These are phyloP conservation scores for Boletus sp. DNA, from an alignment of 768 basidiomycete genomes.

Conservation along the genomic window DNA sequence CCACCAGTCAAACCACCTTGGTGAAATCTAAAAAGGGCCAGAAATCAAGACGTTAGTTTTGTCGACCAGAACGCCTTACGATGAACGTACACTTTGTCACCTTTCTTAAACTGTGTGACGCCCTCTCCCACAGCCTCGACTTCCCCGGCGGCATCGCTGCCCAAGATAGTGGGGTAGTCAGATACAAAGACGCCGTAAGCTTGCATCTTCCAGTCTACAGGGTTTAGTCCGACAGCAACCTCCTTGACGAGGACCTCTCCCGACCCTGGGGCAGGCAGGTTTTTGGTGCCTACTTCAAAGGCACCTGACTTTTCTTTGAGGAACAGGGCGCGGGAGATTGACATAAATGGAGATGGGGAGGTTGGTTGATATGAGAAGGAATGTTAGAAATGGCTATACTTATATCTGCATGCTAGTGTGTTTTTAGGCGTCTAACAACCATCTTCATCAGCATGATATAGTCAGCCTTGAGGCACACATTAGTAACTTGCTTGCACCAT, in stretches of 20 bases:
- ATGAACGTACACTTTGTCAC: slow-evolving; percentile 25
- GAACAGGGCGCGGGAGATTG: slow-evolving; percentile 14
- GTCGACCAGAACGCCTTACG: neutral
- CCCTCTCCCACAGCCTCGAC: slow-evolving; percentile 40
- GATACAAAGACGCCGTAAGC: neutral
- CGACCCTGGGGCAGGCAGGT: slow-evolving; percentile 32
- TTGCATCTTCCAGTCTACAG: slow-evolving; percentile 39
- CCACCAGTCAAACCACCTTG: slow-evolving; percentile 1
- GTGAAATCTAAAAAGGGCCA: slow-evolving; percentile 16
- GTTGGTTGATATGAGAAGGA: neutral
- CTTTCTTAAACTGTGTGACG: slow-evolving; percentile 37
- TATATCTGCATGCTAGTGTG: neutral
- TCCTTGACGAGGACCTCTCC: slow-evolving; percentile 46
- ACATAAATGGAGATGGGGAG: slow-evolving; percentile 1
- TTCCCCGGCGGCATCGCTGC: slow-evolving; percentile 39
- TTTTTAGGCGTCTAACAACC: neutral
- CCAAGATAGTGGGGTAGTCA: slow-evolving; percentile 38
- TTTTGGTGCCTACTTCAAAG: slow-evolving; percentile 11
- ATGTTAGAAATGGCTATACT: neutral
- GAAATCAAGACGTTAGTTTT: neutral
- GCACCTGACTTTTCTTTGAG: slow-evolving; percentile 21
- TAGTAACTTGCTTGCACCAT: neutral
- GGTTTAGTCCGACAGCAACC: slow-evolving; percentile 42
- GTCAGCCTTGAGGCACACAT: neutral
- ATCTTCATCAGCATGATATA: neutral